Evolutionary conservation across 2,329 filamentous ascomycete genomes (phyloP).

Genomic region (Penicillium sp.): DNA sequence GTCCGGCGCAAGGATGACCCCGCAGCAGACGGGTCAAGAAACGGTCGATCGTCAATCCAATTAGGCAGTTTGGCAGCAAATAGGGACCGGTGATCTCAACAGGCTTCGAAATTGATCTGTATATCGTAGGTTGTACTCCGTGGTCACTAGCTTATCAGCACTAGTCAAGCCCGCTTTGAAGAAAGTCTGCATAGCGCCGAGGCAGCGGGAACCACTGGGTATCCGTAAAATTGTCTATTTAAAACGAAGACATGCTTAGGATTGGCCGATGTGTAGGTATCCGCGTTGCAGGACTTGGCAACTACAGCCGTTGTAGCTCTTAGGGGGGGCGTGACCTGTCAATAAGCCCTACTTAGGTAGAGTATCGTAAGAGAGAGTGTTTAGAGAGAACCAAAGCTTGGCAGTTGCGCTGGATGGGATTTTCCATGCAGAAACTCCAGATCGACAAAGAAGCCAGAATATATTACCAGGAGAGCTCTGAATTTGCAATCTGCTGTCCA

Average conservation of each 20-base stretch:
- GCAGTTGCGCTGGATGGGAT: neutral
- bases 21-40: slow-evolving; percentile 18
- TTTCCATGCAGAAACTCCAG: slow-evolving; percentile 7
- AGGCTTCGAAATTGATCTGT: neutral
- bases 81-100: slow-evolving; percentile 1
- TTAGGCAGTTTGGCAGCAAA: slow-evolving; percentile 7
- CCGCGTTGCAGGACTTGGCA: slow-evolving; percentile 11
- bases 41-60: slow-evolving; percentile 13
- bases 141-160: neutral
- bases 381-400: neutral
- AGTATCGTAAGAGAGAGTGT: neutral
- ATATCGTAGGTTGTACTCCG: neutral
- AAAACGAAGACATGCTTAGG: neutral
- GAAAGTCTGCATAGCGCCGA: neutral
- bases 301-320: slow-evolving; percentile 1
- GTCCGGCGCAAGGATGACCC: slow-evolving; percentile 20
- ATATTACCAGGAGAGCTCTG: neutral
- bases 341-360: neutral
- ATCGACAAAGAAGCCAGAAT: slow-evolving; percentile 4
- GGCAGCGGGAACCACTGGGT: neutral
- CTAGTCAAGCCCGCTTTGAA: neutral
- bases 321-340: slow-evolving; percentile 5
- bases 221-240: neutral
- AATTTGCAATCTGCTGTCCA: neutral
- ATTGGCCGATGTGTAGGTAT: slow-evolving; percentile 11